phyloP scores from a whole-genome alignment of 129 eudicot genomes.

The Flaveria ramosissima region DNA sequence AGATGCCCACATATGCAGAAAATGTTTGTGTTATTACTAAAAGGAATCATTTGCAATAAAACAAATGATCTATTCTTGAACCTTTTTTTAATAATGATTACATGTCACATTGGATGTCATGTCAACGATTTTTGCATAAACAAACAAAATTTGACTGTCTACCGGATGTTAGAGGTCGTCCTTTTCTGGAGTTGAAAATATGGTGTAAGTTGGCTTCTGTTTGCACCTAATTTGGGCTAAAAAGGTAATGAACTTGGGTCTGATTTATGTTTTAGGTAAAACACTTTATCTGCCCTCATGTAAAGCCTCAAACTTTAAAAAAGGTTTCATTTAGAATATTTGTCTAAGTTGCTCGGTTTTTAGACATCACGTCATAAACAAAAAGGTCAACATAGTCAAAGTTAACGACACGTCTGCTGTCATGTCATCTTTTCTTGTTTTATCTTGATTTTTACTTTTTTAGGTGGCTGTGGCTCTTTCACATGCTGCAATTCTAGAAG shows the following conservation, averaged over 20 bases:
- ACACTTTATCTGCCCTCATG: background rate
- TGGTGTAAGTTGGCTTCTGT: background rate
- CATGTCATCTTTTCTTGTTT: background rate
- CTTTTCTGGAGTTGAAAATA: background rate
- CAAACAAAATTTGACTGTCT: background rate
- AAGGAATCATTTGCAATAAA: background rate
- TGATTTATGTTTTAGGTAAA: background rate
- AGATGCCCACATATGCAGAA: background rate
- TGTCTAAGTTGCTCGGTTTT: background rate
- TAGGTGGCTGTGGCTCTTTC: conserved; percentile 98
- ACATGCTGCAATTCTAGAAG: conserved; percentile 97
- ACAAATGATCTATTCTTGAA: background rate
- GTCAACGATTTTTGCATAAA: background rate
- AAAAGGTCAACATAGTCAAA: background rate
- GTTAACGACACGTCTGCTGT: background rate
- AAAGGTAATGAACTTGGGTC: background rate
- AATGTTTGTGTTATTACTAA: background rate
- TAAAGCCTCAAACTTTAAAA: background rate
- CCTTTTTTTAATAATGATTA: background rate
- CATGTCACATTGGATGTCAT: background rate
- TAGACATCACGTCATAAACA: background rate
- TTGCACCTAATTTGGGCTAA: background rate
- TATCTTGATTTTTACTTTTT: background rate
- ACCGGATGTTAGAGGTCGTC: background rate
- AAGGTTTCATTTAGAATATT: background rate